Evolutionary conservation across 257 asterid genomes (phyloP).

Genomic region (Solanum okadae): DNA sequence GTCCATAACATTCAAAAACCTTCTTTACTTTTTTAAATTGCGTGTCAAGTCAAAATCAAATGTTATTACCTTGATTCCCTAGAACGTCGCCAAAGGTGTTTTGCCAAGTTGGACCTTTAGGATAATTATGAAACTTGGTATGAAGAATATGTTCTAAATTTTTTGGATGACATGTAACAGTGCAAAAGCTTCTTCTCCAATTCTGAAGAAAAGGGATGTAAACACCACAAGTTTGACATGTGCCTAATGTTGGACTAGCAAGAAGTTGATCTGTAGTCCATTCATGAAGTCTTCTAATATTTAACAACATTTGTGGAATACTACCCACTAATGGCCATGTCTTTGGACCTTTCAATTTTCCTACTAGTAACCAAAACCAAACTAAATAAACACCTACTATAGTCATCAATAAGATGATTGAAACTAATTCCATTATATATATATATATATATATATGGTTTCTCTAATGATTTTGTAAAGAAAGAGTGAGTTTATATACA

Average conservation of each 20-base stretch:
- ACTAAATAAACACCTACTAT: neutral
- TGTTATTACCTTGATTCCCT: neutral
- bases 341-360: neutral
- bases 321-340: neutral
- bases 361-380: neutral
- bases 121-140: constrained; percentile 1
- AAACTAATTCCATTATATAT: neutral
- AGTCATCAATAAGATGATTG: neutral
- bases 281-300: too few species aligned
- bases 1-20: too few species aligned
- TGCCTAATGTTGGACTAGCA: neutral
- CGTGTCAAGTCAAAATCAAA: too few species aligned
- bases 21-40: too few species aligned
- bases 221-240: too few species aligned
- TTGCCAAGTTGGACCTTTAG: constrained; percentile 3
- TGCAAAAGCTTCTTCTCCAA: neutral
- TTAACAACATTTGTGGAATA: neutral
- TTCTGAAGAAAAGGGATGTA: neutral
- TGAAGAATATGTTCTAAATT: neutral
- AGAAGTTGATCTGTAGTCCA: neutral
- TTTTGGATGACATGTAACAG: constrained; percentile 6
- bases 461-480: neutral
- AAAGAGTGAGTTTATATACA: too few species aligned
- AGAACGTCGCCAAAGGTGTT: neutral
- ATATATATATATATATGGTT: neutral